phyloP scores from a whole-genome alignment of 2,329 filamentous ascomycete species.

The Blumeria hordei region DNA sequence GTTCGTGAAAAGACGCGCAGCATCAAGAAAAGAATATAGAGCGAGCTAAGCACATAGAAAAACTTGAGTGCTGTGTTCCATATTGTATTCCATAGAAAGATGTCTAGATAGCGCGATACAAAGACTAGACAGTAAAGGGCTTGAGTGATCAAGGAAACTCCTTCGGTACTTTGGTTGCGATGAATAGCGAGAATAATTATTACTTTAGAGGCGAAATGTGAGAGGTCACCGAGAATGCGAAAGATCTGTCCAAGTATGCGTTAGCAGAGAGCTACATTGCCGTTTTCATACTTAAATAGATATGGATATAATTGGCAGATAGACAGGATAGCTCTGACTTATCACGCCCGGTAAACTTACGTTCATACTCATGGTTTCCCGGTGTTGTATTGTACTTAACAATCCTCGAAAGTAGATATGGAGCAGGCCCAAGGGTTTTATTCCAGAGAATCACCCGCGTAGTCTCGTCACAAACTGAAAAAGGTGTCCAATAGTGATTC shows the following conservation, averaged over 20 bases:
- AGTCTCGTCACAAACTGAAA: no score
- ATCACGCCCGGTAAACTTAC: no score
- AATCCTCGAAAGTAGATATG: no score
- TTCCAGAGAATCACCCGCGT: no score
- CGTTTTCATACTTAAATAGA: not conserved
- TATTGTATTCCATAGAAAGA: constrained; percentile 31
- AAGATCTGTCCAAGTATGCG: constrained; percentile 21
- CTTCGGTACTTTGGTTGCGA: constrained; percentile 67
- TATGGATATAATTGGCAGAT: no score
- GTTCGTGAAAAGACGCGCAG: constrained; percentile 65
- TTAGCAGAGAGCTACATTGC: not conserved
- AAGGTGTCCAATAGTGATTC: no score
- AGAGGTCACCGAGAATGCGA: constrained; percentile 61
- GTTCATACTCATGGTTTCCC: no score
- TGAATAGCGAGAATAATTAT: constrained; percentile 84
- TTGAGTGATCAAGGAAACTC: constrained; percentile 80
- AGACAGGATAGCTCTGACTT: no score
- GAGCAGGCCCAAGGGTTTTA: no score
- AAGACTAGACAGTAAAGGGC: constrained; percentile 72
- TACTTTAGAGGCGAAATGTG: constrained; percentile 66
- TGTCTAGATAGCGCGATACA: constrained; percentile 62
- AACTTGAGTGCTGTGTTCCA: constrained; percentile 75
- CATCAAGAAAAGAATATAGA: constrained; percentile 78
- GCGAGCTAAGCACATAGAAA: constrained; percentile 62
- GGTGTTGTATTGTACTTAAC: no score